Base-by-base conservation (phyloP, 2,329 filamentous ascomycete genomes). In the Aspergillus udagawae region DNA sequence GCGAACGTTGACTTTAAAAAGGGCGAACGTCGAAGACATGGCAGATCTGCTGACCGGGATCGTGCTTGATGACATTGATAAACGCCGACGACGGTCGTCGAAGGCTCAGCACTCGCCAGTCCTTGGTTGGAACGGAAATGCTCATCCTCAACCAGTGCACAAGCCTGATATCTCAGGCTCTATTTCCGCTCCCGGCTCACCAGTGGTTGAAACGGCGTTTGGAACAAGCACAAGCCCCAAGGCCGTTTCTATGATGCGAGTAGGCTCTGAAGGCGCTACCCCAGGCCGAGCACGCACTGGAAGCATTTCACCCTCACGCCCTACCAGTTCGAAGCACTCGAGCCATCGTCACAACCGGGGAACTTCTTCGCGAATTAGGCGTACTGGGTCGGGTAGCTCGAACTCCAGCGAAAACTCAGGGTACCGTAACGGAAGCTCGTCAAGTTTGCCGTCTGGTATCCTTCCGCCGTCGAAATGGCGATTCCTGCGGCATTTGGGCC, bases 31-130 rank as follows among this genome's bases (percentile, higher is more conserved):
- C 48, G 92, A 97, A 62, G 92, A 99, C 69, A 91, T 91, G 3
- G 88, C 88, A 20, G 94, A 97, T 70, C 83, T 99, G 42, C 80
- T 97, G 50, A 90, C 94, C 62, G 89, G 95, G 66, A 95, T 99
- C 65, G 92, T 99, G 27, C 78, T 99, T 59, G 94, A 99, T 70
- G 94, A 99, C 69, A 94, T 96, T 82, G 93, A 97, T 73, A 94
- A 91, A 77, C 84, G 94, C 62, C 86, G 93, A 25, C 86, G 91
- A 59, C 86, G 94, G 52, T 95, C 92, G 0, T 91, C 92, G 45
- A 97, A 96, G 76, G 83, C 86, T 9, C 90, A 94, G 61, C 82
- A 87, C 12, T 95, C 92, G 0, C 91, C 92, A 3, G 88, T 89
- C 1, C 82, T 86, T 10, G 84, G 88, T 1, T 91, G 88, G 83